Base-by-base conservation (phyloP, 2,329 filamentous ascomycete species). In the Thielaviopsis populi region DNA sequence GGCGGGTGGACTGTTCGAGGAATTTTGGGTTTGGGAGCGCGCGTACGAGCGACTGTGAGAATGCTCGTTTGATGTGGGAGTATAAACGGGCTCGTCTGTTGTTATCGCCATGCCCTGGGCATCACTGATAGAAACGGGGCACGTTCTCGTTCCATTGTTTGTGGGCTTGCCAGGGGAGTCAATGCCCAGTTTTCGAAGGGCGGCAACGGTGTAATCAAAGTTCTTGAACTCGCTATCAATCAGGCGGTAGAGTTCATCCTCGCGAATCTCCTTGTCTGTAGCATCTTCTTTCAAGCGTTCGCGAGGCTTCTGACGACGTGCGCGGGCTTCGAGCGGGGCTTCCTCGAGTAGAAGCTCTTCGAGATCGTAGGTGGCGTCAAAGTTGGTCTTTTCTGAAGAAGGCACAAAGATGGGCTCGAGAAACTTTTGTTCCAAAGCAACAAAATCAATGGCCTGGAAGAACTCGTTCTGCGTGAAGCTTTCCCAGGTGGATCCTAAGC, bases 351-450 rank as follows among this genome's bases (percentile, higher is more conserved):
- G 76, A 22, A 99, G 75, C 73, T 99, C 94, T 72, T 99, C 94
- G 61, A 99, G 77, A 73, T 99, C 94, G 72, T 99, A 97, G 0
- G 94, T 99, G 3, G 94, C 94, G 74, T 99, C 94, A 69, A 99
- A 99, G 73, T 99, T 99, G 2, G 94, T 97, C 80, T 99, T 99
- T 59, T 97, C 94, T 64, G 90, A 91, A 0, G 92, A 96, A 0
- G 94, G 94, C 22, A 88, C 83, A 72, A 99, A 99, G 2, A 97
- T 84, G 0, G 94, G 94, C 69, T 91, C 86, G 54, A 97, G 85
- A 71, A 91, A 85, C 73, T 96, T 97, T 68, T 84, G 80, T 72
- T 96, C 89, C 42, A 99, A 75, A 0, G 86, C 85, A 15, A 83
- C 84, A 69, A 99, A 99, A 71, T 97, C 87, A 68, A 97, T 83